phyloP scores from a whole-genome alignment of 2,329 filamentous ascomycete species.

The Madurella mycetomatis region DNA sequence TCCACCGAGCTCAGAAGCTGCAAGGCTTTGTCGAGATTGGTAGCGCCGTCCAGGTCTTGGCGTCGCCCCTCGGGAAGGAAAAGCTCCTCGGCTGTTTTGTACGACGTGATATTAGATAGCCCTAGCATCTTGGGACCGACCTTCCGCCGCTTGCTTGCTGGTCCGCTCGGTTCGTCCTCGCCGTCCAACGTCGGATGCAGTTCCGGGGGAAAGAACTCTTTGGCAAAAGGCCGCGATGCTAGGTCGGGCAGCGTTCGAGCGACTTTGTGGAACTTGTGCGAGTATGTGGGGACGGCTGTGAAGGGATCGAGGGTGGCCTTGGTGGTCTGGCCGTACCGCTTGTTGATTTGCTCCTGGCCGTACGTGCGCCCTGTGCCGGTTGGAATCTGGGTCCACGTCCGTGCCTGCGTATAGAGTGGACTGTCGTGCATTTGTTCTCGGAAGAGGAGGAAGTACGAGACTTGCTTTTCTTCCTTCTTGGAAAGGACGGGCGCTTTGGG shows the following conservation, averaged over 20 bases:
- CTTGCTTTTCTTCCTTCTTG: conserved; percentile 41
- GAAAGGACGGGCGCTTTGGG: conserved; percentile 43
- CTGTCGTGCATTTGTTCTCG: conserved; percentile 53
- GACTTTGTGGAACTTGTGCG: conserved; percentile 48
- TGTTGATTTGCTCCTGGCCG: conserved; percentile 56
- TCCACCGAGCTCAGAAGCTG: conserved; percentile 42
- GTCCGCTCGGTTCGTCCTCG: conserved; percentile 33
- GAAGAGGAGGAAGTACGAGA: conserved; percentile 51
- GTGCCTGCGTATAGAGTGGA: conserved; percentile 54
- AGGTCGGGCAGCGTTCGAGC: conserved; percentile 53
- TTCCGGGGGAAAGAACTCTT: conserved; percentile 53
- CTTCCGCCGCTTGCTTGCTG: conserved; percentile 30
- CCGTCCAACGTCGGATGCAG: conserved; percentile 53
- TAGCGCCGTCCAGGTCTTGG: conserved; percentile 28
- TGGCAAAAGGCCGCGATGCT: conserved; percentile 42
- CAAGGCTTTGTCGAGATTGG: conserved; percentile 36
- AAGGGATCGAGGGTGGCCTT: conserved; percentile 56
- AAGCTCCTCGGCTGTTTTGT: conserved; percentile 49
- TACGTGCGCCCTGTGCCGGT: conserved; percentile 38
- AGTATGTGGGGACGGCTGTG: conserved; percentile 55
- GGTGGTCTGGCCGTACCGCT: conserved; percentile 50
- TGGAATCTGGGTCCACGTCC: conserved; percentile 31
- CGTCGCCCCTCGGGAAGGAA: conserved; percentile 37
- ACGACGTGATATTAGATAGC: conserved; percentile 43
- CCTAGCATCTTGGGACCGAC: conserved; percentile 41